phyloP scores from a whole-genome alignment of 345 rosid genomes.

The Eucalyptus regnans region DNA sequence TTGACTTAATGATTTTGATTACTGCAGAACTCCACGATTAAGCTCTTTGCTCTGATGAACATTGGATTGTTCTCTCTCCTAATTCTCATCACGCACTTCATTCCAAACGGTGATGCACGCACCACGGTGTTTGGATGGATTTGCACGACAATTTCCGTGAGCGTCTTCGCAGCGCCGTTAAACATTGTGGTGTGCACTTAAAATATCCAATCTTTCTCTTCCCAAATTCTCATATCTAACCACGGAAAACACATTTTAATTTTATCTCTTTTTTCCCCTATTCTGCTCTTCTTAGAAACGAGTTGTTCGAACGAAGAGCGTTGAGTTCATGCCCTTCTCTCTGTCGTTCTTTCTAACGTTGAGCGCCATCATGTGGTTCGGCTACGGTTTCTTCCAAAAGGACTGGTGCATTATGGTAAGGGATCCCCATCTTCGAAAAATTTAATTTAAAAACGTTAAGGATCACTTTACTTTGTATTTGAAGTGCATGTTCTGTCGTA shows the following conservation, averaged over 20 bases:
- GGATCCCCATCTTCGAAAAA: background rate
- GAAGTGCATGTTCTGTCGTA: background rate
- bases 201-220: background rate
- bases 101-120: background rate
- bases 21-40: slow-evolving; percentile 48
- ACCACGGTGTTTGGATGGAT: slow-evolving; percentile 71
- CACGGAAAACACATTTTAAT: background rate
- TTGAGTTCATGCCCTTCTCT: slow-evolving; percentile 87
- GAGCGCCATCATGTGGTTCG: slow-evolving; percentile 77
- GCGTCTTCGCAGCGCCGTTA: slow-evolving; percentile 80
- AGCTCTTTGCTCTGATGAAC: slow-evolving; percentile 36
- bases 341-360: slow-evolving; percentile 74
- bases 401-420: slow-evolving; percentile 78
- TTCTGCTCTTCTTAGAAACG: slow-evolving; percentile 20
- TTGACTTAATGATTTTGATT: background rate
- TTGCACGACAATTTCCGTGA: slow-evolving; percentile 51
- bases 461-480: background rate
- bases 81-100: slow-evolving; percentile 26
- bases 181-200: slow-evolving; percentile 40
- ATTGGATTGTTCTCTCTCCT: slow-evolving; percentile 39
- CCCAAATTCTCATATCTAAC: background rate
- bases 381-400: slow-evolving; percentile 45
- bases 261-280: background rate
- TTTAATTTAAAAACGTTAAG: background rate
- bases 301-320: slow-evolving; percentile 69